These are phyloP conservation scores for Penicillium daleae DNA, from an alignment of 495 filamentous ascomycete genomes.

Conservation along the genomic window DNA sequence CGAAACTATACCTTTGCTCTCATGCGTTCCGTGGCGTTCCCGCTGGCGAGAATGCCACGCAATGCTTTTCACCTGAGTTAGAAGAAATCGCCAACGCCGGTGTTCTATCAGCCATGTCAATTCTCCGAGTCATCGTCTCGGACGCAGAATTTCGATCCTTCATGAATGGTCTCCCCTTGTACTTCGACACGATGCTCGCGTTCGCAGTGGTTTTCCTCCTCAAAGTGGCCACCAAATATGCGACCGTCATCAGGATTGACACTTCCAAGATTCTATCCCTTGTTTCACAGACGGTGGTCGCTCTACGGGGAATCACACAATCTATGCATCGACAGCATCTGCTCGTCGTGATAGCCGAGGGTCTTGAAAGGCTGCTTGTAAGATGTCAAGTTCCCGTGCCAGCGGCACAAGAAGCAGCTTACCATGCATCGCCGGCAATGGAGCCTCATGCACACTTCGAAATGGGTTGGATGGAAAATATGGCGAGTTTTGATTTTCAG, in stretches of 20 bases:
- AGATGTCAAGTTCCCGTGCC: conserved; percentile 26
- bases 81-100: conserved; percentile 38
- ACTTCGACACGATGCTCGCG: conserved; percentile 43
- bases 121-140: conserved; percentile 33
- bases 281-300: conserved; percentile 32
- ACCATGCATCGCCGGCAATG: conserved; percentile 17
- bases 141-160: conserved; percentile 36
- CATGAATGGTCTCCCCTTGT: conserved; percentile 38
- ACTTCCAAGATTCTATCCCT: conserved; percentile 33
- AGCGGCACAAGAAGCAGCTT: conserved; percentile 6
- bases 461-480: conserved; percentile 36
- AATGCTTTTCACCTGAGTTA: conserved; percentile 28
- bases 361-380: conserved; percentile 26
- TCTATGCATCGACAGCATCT: conserved; percentile 35
- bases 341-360: conserved; percentile 32
- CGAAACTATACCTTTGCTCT: conserved; percentile 42
- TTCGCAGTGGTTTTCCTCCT: conserved; percentile 43
- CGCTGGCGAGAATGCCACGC: conserved; percentile 6
- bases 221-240: conserved; percentile 37
- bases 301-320: conserved; percentile 29
- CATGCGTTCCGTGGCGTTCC: conserved; percentile 38
- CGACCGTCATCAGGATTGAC: conserved; percentile 29
- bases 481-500: conserved; percentile 38
- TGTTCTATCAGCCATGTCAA: conserved; percentile 37
- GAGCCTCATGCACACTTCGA: conserved; percentile 24